Conservation (phyloP, 768 basidiomycete species). For the Lyophyllum semitale region DNA sequence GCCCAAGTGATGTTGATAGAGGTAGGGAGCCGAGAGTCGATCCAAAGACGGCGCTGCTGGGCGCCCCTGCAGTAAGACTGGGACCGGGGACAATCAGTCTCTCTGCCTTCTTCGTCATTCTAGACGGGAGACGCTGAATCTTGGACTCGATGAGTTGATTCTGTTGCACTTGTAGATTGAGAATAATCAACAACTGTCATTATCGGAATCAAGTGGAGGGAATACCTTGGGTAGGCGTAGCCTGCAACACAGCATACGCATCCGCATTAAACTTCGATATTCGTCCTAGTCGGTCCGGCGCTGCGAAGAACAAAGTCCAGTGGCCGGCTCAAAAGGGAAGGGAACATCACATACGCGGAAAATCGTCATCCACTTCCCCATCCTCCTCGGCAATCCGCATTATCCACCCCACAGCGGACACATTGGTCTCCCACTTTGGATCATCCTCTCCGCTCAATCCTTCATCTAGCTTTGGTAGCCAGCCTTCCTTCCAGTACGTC, state of each 20-base stretch:
- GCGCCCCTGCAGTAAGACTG: slow-evolving; percentile 33
- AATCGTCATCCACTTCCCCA: slow-evolving; percentile 98
- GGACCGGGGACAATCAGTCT: slow-evolving; percentile 46
- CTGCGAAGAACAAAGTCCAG: slow-evolving; percentile 41
- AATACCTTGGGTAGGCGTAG: slow-evolving; percentile 67
- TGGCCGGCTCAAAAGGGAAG: neutral
- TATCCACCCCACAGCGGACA: slow-evolving; percentile 88
- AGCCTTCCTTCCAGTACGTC: slow-evolving; percentile 90
- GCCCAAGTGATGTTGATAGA: slow-evolving; percentile 69
- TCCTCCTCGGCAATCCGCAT: slow-evolving; percentile 94
- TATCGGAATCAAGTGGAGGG: slow-evolving; percentile 2
- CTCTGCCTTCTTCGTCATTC: slow-evolving; percentile 62
- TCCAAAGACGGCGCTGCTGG: slow-evolving; percentile 50
- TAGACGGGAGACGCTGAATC: slow-evolving; percentile 82
- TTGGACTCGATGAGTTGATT: slow-evolving; percentile 79
- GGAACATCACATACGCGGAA: slow-evolving; percentile 71
- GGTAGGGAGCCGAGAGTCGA: slow-evolving; percentile 48
- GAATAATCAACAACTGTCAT: slow-evolving; percentile 25
- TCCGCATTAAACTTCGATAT: slow-evolving; percentile 88
- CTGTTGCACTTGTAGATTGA: slow-evolving; percentile 52
- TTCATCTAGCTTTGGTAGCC: slow-evolving; percentile 77
- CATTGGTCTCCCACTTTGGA: slow-evolving; percentile 52
- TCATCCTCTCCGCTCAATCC: slow-evolving; percentile 62
- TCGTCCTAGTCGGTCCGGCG: slow-evolving; percentile 85
- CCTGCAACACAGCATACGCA: slow-evolving; percentile 86